Evolutionary conservation across 352 stramenopile species (phyloP), one percentile per base, ranked within the genome.

Genomic region (Aphanomyces cochlioides): DNA sequence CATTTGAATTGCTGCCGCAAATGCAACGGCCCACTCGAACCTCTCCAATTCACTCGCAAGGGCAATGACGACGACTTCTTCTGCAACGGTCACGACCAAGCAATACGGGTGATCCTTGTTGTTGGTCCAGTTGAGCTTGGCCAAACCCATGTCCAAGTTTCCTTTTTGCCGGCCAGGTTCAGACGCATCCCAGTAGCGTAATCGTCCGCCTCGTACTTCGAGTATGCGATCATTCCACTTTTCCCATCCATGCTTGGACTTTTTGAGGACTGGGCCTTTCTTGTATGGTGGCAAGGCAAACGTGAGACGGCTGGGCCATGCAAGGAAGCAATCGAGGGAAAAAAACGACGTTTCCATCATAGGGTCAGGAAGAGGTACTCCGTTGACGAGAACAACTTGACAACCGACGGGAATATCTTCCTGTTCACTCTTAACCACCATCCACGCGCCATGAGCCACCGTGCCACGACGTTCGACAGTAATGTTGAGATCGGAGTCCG

Each of bases 1-100:
- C 77, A 95, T 90, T 56, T 87, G 85, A 65, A 92, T 93, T 63
- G 77, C 90, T 76, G 86, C 93, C 75, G 92, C 92, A 58, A 95
- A 84, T 43, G 90, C 80, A 60, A 85, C 92, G 34, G 86, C 86
- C 88, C 88, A 95, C 69, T 95, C 88, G 67, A 93, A 79, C n/a
- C 88, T 84, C 70, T 95, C 85, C n/a, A 84, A 75, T 40, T 92
- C 81, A 4, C 76, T 81, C 37, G 67, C 72, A 7, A 82, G 82
- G 69, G 93, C 77, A 45, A 94, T 69, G 47, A 95, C 7, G 82
- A 90, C 40, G 86, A 86, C 3, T 84, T 94, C 7, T 85, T 87
- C 54, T 12, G 1, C n/a, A 37, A 61, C 4, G 7, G 87, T 82
- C 15, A 95, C 77, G 28, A 90, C 84, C 45, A 95, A 90, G 60